Percentiles rank a stretch among this genome's conserved stretches.
phyloP scores from a whole-genome alignment of 1,139 yeast species.

The Protomyces lactucae-debilis region DNA sequence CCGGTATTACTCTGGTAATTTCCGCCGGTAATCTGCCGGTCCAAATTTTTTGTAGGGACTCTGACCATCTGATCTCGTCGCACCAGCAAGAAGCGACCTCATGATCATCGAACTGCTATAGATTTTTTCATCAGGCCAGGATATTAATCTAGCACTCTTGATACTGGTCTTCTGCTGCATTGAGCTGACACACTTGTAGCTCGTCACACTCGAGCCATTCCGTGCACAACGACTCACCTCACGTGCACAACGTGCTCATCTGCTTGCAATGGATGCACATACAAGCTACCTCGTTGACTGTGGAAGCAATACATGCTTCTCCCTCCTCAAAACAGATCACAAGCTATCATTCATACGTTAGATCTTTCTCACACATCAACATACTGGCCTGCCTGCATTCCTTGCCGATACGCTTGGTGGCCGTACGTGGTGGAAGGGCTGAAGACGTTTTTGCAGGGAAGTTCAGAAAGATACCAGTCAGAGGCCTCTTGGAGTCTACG shows the following conservation, averaged over 20 bases:
- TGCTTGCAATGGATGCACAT: not conserved
- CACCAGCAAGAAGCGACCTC: too few relatives aligned
- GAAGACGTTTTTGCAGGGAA: not conserved
- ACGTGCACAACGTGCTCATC: constrained; percentile 15
- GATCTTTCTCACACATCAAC: constrained; percentile 21
- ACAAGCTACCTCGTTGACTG: constrained; percentile 18
- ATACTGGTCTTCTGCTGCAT: too few relatives aligned
- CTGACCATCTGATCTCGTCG: too few relatives aligned
- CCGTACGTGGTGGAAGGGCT: constrained; percentile 5
- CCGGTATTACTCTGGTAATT: too few relatives aligned
- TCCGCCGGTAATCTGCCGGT: too few relatives aligned
- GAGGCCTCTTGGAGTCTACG: constrained; percentile 5
- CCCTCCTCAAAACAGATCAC: constrained; percentile 1
- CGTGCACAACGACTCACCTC: constrained; percentile 16
- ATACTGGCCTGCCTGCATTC: constrained; percentile 16
- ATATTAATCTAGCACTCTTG: too few relatives aligned
- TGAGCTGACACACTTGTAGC: not conserved
- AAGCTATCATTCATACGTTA: constrained; percentile 1
- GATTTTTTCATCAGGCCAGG: too few relatives aligned
- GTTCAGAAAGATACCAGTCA: constrained; percentile 1
- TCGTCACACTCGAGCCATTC: constrained; percentile 12
- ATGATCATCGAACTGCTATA: too few relatives aligned
- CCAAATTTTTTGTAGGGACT: too few relatives aligned
- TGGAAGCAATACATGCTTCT: constrained; percentile 7
- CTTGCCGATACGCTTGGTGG: constrained; percentile 22